Evolutionary conservation across 1,139 yeast species (phyloP).

Genomic region (Geotrichum bryndzae): DNA sequence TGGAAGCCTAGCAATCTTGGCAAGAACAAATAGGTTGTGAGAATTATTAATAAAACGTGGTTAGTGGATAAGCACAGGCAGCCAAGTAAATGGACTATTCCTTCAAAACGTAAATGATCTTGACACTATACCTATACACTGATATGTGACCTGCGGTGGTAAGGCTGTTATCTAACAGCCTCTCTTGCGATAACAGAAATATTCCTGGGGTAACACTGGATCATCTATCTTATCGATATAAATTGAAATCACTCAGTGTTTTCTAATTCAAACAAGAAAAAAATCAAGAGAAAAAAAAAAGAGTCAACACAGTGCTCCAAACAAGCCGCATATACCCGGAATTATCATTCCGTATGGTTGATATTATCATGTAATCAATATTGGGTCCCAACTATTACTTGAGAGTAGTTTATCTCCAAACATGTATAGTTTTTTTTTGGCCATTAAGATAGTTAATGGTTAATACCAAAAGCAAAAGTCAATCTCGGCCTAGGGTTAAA

Average conservation of each 20-base stretch:
- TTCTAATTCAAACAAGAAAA: background rate
- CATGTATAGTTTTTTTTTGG: too few species aligned
- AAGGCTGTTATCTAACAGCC: background rate
- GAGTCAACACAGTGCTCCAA: background rate
- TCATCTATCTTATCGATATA: background rate
- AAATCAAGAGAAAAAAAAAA: background rate
- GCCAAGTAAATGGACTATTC: background rate
- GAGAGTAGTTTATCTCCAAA: too few species aligned
- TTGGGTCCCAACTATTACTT: too few species aligned
- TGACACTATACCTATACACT: background rate
- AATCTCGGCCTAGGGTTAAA: too few species aligned
- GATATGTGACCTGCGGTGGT: too few species aligned
- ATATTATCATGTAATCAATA: too few species aligned
- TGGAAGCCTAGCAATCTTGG: background rate
- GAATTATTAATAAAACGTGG: background rate
- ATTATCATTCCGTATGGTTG: too few species aligned
- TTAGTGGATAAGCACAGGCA: background rate
- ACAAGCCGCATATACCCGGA: too few species aligned
- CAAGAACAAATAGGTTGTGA: background rate
- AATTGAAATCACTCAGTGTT: background rate
- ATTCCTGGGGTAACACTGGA: background rate
- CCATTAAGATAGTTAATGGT: too few species aligned
- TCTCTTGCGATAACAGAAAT: background rate
- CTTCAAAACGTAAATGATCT: background rate
- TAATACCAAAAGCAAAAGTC: too few species aligned